Conservation (phyloP, 306 rosid species). For the Sicyos baderoa region DNA sequence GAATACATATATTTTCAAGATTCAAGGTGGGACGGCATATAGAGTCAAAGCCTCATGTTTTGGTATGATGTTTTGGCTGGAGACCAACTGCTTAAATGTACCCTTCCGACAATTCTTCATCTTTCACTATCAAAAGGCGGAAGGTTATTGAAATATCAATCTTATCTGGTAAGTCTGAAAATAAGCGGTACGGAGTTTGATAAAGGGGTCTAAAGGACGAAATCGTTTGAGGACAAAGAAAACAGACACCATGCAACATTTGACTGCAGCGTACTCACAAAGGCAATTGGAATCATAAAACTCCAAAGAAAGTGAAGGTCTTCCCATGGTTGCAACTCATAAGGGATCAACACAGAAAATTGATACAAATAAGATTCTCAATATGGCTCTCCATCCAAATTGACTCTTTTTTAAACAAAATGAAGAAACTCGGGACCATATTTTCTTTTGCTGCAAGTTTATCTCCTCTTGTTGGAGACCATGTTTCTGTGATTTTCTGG, state of each 20-base stretch:
- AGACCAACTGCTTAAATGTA: background rate
- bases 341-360: background rate
- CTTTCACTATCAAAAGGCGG: background rate
- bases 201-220: background rate
- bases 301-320: constrained; percentile 1
- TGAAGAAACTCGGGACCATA: background rate
- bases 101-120: background rate
- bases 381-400: constrained; percentile 1
- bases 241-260: background rate
- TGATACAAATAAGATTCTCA: background rate
- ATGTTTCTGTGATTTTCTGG: background rate
- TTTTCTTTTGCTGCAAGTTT: constrained; percentile 8
- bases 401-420: background rate
- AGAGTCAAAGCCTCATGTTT: background rate
- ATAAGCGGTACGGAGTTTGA: background rate
- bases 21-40: constrained; percentile 7
- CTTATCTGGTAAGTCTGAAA: background rate
- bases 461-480: background rate
- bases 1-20: background rate
- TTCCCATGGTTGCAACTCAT: background rate
- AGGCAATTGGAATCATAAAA: background rate
- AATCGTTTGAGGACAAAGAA: background rate
- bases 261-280: constrained; percentile 4
- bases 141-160: background rate
- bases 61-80: background rate